These are phyloP conservation scores for Aaosphaeria pasadenensis DNA, from an alignment of 2,329 filamentous ascomycete genomes.

Conservation along the genomic window DNA sequence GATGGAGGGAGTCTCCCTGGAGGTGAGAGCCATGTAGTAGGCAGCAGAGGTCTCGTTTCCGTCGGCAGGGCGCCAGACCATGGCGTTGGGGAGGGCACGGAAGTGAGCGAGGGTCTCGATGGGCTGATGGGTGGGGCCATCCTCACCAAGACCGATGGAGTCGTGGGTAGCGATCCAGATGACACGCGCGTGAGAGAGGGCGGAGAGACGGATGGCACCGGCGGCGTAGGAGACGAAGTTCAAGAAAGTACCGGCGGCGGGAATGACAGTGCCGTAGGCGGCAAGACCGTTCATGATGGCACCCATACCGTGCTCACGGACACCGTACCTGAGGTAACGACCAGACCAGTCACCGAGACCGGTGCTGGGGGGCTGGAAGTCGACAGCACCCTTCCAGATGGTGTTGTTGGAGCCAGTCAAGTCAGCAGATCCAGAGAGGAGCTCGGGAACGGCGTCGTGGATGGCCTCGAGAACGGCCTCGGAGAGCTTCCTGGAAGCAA, in stretches of 20 bases:
- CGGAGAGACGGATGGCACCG: slow-evolving; percentile 89
- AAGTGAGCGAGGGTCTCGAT: slow-evolving; percentile 98
- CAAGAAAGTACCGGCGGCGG: slow-evolving; percentile 93
- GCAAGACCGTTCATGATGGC: slow-evolving; percentile 93
- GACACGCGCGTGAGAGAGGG: slow-evolving; percentile 83
- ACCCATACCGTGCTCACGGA: slow-evolving; percentile 89
- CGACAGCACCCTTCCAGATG: slow-evolving; percentile 92
- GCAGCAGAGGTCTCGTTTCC: slow-evolving; percentile 97
- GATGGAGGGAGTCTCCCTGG: slow-evolving; percentile 87
- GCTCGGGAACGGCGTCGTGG: slow-evolving; percentile 77
- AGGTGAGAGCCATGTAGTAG: slow-evolving; percentile 92
- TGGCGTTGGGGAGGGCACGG: slow-evolving; percentile 97
- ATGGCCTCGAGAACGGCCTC: slow-evolving; percentile 91
- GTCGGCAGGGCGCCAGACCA: slow-evolving; percentile 98
- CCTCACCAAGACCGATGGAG: slow-evolving; percentile 98
- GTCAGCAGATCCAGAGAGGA: slow-evolving; percentile 94
- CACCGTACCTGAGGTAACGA: slow-evolving; percentile 90
- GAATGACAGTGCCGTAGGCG: slow-evolving; percentile 92
- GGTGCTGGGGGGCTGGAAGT: slow-evolving; percentile 89
- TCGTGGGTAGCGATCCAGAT: slow-evolving; percentile 98
- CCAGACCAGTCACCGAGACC: slow-evolving; percentile 87
- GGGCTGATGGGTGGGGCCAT: slow-evolving; percentile 97
- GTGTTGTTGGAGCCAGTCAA: slow-evolving; percentile 98
- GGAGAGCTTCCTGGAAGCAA: slow-evolving; percentile 94
- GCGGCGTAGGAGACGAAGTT: slow-evolving; percentile 99